Base-by-base conservation (phyloP, 225 moss, liverwort and hornwort species). In the Pseudisothecium myosuroides region DNA sequence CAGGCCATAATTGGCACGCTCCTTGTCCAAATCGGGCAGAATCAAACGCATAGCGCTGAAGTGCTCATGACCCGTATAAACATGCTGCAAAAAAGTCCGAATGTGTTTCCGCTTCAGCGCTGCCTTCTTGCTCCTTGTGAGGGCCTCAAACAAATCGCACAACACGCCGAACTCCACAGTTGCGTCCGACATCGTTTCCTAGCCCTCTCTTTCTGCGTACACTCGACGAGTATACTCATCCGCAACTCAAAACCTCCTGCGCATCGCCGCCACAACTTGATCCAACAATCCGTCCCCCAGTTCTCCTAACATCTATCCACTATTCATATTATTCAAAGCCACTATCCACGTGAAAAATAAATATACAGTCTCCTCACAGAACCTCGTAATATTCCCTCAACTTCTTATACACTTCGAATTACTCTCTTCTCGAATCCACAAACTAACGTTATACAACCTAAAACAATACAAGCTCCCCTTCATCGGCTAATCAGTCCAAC, bases 21-120 rank as follows among this genome's bases (percentile, higher is more conserved):
- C 95, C 77, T 95, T 97, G 89, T 99, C 98, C 55, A 94, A 88
- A n/a, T 92, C 91, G 7, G 98, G 97, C 87, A 96, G 82, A 81
- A 99, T 96, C 90, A 99, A 94, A 9, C 98, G 95, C 94, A 99
- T 89, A 14, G 93, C 96, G 60, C 96, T 97, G 79, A 99, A 97
- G 87, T 92, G 92, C 60, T 97, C 95, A 75, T 86, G 94, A 65
- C 91, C 95, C 39, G 82, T 91, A 52, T 97, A 99, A 32, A 92
- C 90, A 83, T 89, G 86, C 86, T 97, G 95, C 86, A 99, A 67
- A 87, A 99, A 97, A 18, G 95, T 96, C 50, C 93, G 94, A 21
- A 96, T 67, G 66, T 95, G 93, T 84, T 97, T 99, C 89, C 96
- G 89, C 90, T 96, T 97, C 90, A 91, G 19, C 8, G 64, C 64